Percentiles rank a stretch among this genome's conserved stretches.
phyloP scores from a whole-genome alignment of 306 rosid species.

The Benincasa hispida region DNA sequence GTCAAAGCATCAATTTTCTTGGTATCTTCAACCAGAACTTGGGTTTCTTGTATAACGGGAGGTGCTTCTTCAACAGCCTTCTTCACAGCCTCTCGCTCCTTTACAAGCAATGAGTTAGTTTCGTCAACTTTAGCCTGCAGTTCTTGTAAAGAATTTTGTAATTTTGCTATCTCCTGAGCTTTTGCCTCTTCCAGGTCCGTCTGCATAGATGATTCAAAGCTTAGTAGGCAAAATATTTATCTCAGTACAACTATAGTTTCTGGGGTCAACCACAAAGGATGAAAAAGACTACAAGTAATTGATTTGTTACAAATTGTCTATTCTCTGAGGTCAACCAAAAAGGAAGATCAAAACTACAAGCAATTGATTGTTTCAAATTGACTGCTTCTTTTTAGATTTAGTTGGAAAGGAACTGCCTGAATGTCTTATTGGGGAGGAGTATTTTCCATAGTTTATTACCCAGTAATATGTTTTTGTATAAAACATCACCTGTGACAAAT shows the following conservation, averaged over 20 bases:
- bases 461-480: background rate
- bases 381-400: background rate
- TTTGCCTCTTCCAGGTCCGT: slow-evolving; percentile 96
- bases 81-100: slow-evolving; percentile 72
- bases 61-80: slow-evolving; percentile 90
- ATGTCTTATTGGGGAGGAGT: background rate
- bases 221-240: background rate
- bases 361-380: slow-evolving; percentile 7
- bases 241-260: background rate
- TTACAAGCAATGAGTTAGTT: slow-evolving; percentile 66
- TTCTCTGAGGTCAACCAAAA: background rate
- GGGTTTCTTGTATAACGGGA: slow-evolving; percentile 94
- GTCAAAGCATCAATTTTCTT: slow-evolving; percentile 65
- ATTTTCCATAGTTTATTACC: background rate
- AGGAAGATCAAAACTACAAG: background rate
- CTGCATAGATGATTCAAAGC: slow-evolving; percentile 26
- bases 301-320: background rate
- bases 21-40: slow-evolving; percentile 78
- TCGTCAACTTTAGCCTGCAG: slow-evolving; percentile 77
- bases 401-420: background rate
- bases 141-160: slow-evolving; percentile 62
- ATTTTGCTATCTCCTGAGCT: slow-evolving; percentile 64
- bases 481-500: background rate
- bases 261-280: background rate
- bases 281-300: background rate